phyloP scores from a whole-genome alignment of 139 green algal genomes.

The Tetraselmis striata region DNA sequence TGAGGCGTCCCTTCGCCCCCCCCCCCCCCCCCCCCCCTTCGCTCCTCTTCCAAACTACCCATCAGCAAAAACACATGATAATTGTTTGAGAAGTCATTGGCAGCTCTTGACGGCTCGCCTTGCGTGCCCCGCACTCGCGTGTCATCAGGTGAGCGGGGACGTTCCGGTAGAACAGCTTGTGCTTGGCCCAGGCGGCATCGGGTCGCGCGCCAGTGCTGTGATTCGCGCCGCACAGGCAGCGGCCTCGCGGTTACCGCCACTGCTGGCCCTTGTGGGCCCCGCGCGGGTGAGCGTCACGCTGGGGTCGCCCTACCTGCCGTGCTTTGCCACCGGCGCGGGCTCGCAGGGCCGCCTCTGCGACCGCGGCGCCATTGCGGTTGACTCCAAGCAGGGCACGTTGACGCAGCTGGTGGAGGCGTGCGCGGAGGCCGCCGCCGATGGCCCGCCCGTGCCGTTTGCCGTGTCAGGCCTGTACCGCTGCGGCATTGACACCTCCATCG shows the following conservation, averaged over 20 bases:
- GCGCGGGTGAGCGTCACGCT: not conserved
- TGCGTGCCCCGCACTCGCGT: too few relatives aligned
- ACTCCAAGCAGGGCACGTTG: not conserved
- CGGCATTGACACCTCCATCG: not conserved
- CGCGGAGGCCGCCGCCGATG: too few relatives aligned
- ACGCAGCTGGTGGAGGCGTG: not conserved
- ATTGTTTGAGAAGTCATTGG: too few relatives aligned
- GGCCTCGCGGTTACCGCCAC: not conserved
- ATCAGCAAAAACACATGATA: too few relatives aligned
- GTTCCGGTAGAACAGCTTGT: not conserved
- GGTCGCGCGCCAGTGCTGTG: too few relatives aligned
- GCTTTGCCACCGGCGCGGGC: not conserved
- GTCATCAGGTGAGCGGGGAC: not conserved
- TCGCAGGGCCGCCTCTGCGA: not conserved
- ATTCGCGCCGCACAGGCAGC: too few relatives aligned
- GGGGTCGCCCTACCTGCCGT: not conserved
- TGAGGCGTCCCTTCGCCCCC: too few relatives aligned
- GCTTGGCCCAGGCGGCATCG: not conserved
- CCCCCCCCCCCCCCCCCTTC: too few relatives aligned
- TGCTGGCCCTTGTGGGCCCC: not conserved
- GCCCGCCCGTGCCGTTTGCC: not conserved
- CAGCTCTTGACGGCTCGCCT: too few relatives aligned
- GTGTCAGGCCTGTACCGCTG: not conserved
- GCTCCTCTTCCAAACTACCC: too few relatives aligned
- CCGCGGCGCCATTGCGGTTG: not conserved